Evolutionary conservation across 2,329 filamentous ascomycete species (phyloP).

Genomic region (Amauroascus niger): DNA sequence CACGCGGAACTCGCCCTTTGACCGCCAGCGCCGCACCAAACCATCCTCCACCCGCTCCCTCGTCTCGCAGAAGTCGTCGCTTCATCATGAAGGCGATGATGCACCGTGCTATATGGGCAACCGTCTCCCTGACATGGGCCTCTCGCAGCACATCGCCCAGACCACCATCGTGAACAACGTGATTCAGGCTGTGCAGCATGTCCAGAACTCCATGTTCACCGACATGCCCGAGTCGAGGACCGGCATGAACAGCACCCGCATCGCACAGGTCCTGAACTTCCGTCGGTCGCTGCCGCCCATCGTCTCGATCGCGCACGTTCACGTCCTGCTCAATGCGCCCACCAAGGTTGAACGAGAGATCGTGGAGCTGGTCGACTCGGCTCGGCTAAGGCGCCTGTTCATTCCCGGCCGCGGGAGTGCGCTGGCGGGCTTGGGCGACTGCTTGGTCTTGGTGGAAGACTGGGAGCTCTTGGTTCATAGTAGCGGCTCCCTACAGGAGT

Average conservation of each 20-base stretch:
- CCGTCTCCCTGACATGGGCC: slow-evolving; percentile 44
- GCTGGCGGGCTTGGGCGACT: slow-evolving; percentile 48
- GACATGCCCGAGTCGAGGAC: slow-evolving; percentile 45
- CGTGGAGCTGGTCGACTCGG: slow-evolving; percentile 42
- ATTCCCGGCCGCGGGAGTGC: slow-evolving; percentile 50
- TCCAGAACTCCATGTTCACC: slow-evolving; percentile 46
- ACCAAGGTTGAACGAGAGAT: slow-evolving; percentile 53
- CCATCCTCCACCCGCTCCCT: slow-evolving; percentile 15
- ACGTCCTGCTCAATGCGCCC: slow-evolving; percentile 47
- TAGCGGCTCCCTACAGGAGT: slow-evolving; percentile 27
- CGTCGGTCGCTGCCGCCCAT: slow-evolving; percentile 47
- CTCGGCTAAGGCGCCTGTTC: slow-evolving; percentile 45
- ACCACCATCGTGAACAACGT: slow-evolving; percentile 42
- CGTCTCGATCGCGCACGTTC: slow-evolving; percentile 51
- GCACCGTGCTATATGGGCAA: slow-evolving; percentile 17
- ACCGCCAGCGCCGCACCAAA: slow-evolving; percentile 34
- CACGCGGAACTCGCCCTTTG: slow-evolving; percentile 34
- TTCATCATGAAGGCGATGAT: slow-evolving; percentile 20
- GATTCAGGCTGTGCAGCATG: slow-evolving; percentile 45
- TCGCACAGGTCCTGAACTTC: slow-evolving; percentile 50
- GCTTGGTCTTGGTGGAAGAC: slow-evolving; percentile 45
- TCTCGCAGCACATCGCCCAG: slow-evolving; percentile 41
- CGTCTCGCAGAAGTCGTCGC: slow-evolving; percentile 3
- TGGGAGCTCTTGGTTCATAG: slow-evolving; percentile 40
- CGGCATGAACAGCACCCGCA: slow-evolving; percentile 54